phyloP scores from a whole-genome alignment of 139 green algal genomes.

The Tetratostichococcus sp. region DNA sequence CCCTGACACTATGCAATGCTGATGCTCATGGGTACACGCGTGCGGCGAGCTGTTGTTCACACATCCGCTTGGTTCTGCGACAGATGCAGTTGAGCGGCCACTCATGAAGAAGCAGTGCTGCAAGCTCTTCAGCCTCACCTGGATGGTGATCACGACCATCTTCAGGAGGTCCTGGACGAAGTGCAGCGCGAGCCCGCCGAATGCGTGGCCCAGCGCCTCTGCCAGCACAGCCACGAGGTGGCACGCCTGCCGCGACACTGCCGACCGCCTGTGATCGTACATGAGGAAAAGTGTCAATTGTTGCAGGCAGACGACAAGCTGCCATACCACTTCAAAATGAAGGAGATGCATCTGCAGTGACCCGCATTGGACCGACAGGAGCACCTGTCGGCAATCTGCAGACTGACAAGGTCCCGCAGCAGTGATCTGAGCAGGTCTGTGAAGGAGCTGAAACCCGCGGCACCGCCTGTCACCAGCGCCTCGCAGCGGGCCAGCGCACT shows the following conservation, averaged over 20 bases:
- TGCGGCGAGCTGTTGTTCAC: too few relatives aligned
- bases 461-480: conserved; percentile 50
- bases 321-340: too few relatives aligned
- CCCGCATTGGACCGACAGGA: too few relatives aligned
- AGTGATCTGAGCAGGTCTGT: conserved; percentile 24
- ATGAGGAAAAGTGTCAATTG: too few relatives aligned
- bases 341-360: too few relatives aligned
- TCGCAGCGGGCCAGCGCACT: conserved; percentile 57
- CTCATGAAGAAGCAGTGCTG: too few relatives aligned
- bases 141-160: conserved; percentile 65
- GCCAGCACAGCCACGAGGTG: conserved; percentile 53
- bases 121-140: too few relatives aligned
- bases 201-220: conserved; percentile 32
- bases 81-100: too few relatives aligned
- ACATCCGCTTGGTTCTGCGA: too few relatives aligned
- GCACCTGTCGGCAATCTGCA: conserved; percentile 46
- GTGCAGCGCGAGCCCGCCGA: conserved; percentile 37
- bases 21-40: too few relatives aligned
- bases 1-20: too few relatives aligned
- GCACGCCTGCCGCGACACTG: conserved; percentile 60
- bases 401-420: conserved; percentile 16
- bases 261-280: conserved; percentile 39
- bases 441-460: conserved; percentile 26
- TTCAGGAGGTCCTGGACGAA: conserved; percentile 61
- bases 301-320: too few relatives aligned